Percentiles rank a stretch among this genome's conserved stretches.
Conservation (phyloP, 176 grass and related monocot species). For the Triticum monococcum region DNA sequence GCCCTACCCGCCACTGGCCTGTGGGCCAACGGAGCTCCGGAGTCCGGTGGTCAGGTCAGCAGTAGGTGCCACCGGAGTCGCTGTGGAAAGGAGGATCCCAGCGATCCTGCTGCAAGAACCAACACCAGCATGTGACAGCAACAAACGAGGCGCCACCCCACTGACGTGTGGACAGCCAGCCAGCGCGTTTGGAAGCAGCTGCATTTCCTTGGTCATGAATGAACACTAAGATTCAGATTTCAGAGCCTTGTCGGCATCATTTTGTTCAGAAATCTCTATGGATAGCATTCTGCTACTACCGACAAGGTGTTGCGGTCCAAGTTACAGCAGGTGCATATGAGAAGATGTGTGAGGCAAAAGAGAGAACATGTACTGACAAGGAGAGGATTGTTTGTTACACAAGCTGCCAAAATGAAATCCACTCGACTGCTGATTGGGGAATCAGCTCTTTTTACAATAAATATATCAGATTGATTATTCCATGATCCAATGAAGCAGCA, state of each 20-base stretch:
- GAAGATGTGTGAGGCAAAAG: not conserved
- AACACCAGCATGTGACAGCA: slow-evolving; percentile 28
- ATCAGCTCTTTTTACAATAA: slow-evolving; percentile 15
- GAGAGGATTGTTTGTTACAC: not conserved
- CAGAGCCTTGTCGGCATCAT: not conserved
- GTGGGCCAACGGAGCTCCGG: not conserved
- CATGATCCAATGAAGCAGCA: not conserved
- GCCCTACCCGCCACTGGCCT: not conserved
- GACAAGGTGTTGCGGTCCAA: not conserved
- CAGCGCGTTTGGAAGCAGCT: not conserved
- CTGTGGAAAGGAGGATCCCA: slow-evolving; percentile 2
- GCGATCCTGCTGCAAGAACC: slow-evolving; percentile 4
- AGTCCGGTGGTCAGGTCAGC: not conserved
- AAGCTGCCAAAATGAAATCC: slow-evolving; percentile 1
- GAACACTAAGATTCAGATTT: not conserved
- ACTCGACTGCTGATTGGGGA: not conserved
- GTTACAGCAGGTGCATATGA: slow-evolving; percentile 1
- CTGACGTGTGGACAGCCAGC: not conserved
- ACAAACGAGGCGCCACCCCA: slow-evolving; percentile 4
- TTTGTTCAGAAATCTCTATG: not conserved
- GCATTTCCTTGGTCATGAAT: not conserved
- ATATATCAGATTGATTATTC: slow-evolving; percentile 5
- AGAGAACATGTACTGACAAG: not conserved
- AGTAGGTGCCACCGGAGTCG: slow-evolving; percentile 13
- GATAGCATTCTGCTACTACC: not conserved